Conservation (phyloP, 2,329 filamentous ascomycete genomes). For the Chaetomium olivaceum region DNA sequence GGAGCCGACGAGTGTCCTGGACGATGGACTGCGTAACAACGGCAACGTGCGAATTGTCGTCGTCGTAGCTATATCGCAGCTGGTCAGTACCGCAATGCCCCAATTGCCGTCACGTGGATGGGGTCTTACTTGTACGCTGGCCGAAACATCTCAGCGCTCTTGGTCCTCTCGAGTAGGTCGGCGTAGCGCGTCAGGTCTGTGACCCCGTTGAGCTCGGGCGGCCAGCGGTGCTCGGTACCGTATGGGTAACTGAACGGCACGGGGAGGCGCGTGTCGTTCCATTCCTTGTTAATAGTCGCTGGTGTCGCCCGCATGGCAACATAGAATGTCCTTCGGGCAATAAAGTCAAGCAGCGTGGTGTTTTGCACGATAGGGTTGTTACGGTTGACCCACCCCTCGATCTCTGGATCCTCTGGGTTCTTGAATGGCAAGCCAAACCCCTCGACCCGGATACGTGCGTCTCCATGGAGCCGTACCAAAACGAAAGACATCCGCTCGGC, state of each 20-base stretch:
- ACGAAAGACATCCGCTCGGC: background rate
- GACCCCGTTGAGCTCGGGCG: background rate
- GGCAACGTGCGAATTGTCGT: conserved; percentile 1
- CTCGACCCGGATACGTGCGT: background rate
- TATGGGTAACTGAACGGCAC: background rate
- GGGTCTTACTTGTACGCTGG: background rate
- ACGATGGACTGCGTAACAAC: background rate
- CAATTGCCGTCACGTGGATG: background rate
- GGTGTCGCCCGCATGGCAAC: background rate
- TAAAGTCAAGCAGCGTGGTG: background rate
- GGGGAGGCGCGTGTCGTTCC: background rate
- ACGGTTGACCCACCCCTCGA: background rate
- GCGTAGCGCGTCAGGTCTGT: background rate
- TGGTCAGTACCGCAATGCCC: background rate
- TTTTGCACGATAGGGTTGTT: background rate
- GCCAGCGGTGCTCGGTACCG: background rate
- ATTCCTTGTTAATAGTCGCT: background rate
- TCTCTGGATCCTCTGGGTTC: background rate
- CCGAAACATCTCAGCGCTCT: background rate
- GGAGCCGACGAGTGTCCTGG: background rate
- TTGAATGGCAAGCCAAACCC: background rate
- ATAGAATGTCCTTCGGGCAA: background rate
- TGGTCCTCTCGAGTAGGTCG: background rate
- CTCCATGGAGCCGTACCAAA: background rate
- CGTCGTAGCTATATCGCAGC: background rate